Evolutionary conservation across 352 stramenopile species (phyloP).

Genomic region (Aphanomyces euteiches): DNA sequence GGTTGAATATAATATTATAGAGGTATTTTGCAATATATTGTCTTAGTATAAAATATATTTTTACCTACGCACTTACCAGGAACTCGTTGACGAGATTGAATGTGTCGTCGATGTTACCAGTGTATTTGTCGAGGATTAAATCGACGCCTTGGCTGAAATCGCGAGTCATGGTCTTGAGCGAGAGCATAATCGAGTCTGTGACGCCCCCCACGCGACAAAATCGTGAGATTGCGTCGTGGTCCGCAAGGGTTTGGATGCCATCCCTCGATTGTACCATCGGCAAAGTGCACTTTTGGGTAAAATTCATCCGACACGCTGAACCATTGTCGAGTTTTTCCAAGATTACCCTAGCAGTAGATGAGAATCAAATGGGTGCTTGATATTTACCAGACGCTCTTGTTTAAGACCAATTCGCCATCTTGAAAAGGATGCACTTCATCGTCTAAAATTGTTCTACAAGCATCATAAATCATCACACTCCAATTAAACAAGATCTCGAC

Average conservation of each 20-base stretch:
- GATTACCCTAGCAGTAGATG: too few species aligned
- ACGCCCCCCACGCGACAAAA: conserved; percentile 14
- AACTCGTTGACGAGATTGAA: too few species aligned
- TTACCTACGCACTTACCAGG: too few species aligned
- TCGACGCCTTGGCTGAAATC: too few species aligned
- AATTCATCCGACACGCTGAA: too few species aligned
- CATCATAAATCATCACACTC: too few species aligned
- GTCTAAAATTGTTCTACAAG: conserved; percentile 19
- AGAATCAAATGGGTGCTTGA: neutral
- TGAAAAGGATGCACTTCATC: conserved; percentile 9
- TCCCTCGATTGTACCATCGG: conserved; percentile 13
- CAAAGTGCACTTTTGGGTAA: conserved; percentile 12
- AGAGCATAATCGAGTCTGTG: conserved; percentile 2
- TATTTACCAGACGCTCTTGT: conserved; percentile 17
- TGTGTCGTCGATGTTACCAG: too few species aligned
- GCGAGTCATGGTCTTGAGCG: conserved; percentile 4
- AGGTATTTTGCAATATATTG: too few species aligned
- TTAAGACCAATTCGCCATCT: conserved; percentile 2
- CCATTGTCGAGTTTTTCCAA: too few species aligned
- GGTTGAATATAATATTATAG: too few species aligned
- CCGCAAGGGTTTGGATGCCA: neutral
- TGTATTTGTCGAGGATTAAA: too few species aligned
- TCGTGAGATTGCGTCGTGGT: neutral
- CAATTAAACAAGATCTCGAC: neutral
- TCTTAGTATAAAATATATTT: too few species aligned